Percentiles rank a stretch among this genome's conserved stretches.
phyloP scores from a whole-genome alignment of 2,329 filamentous ascomycete genomes.

The Ceratocystis papillata region DNA sequence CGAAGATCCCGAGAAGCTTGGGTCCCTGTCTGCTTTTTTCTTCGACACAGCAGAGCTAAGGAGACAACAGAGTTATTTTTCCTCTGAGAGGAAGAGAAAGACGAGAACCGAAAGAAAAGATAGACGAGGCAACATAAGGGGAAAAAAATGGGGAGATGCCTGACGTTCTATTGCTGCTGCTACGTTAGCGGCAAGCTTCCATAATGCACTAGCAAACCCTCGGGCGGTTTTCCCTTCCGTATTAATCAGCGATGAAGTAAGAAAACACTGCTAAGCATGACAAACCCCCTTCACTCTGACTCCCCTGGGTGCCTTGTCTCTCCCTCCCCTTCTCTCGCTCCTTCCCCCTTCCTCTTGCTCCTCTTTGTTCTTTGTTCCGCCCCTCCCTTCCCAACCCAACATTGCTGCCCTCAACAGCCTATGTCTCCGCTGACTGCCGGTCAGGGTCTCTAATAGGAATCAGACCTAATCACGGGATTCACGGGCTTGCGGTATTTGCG shows the following conservation, averaged over 20 bases:
- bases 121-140: background rate
- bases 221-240: background rate
- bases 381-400: background rate
- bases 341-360: background rate
- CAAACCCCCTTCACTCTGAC: background rate
- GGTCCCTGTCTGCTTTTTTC: background rate
- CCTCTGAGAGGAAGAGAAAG: background rate
- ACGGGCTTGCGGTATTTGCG: background rate
- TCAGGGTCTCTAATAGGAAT: background rate
- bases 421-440: background rate
- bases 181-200: background rate
- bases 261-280: background rate
- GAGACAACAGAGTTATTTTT: background rate
- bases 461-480: background rate
- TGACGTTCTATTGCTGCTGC: background rate
- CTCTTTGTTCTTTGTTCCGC: background rate
- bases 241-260: no score
- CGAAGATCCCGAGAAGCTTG: constrained; percentile 11
- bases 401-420: background rate
- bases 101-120: background rate
- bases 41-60: background rate
- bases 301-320: background rate
- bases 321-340: background rate
- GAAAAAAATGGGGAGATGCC: background rate
- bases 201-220: background rate